Percentiles rank a stretch among this genome's conserved stretches.
Conservation (phyloP, 2,329 filamentous ascomycete species). For the Aspergillus aculeatinus region DNA sequence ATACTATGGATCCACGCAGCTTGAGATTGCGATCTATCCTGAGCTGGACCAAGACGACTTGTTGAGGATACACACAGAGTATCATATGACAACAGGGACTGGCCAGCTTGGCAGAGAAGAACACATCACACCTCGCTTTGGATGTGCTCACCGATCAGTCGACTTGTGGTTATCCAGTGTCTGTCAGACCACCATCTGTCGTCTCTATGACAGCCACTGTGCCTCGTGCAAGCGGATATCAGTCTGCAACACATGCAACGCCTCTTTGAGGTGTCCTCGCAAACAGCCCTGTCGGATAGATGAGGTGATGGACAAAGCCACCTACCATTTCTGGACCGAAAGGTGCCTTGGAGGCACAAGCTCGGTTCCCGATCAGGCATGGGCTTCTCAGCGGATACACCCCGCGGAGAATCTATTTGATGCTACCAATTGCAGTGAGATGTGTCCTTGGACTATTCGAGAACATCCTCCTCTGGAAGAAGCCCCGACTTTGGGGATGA, state of each 20-base stretch:
- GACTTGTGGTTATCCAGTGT: conserved; percentile 43
- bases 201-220: conserved; percentile 34
- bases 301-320: conserved; percentile 26
- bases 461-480: conserved; percentile 37
- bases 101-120: conserved; percentile 40
- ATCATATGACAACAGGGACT: conserved; percentile 34
- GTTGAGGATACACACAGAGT: conserved; percentile 38
- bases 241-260: conserved; percentile 36
- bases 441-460: conserved; percentile 42
- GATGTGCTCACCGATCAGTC: conserved; percentile 41
- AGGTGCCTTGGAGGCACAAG: conserved; percentile 32
- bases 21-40: conserved; percentile 38
- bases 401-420: conserved; percentile 36
- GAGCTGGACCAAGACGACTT: conserved; percentile 34
- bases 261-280: conserved; percentile 34
- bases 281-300: conserved; percentile 32
- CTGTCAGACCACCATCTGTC: conserved; percentile 39
- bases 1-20: conserved; percentile 34
- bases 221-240: conserved; percentile 37
- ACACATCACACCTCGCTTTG: conserved; percentile 41
- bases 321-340: conserved; percentile 39
- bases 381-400: conserved; percentile 39
- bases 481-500: conserved; percentile 33
- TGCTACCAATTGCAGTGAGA: conserved; percentile 39
- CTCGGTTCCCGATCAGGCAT: conserved; percentile 29